Percentiles rank a stretch among this genome's conserved stretches.
phyloP scores from a whole-genome alignment of 495 filamentous ascomycete species.

The Letharia columbiana region DNA sequence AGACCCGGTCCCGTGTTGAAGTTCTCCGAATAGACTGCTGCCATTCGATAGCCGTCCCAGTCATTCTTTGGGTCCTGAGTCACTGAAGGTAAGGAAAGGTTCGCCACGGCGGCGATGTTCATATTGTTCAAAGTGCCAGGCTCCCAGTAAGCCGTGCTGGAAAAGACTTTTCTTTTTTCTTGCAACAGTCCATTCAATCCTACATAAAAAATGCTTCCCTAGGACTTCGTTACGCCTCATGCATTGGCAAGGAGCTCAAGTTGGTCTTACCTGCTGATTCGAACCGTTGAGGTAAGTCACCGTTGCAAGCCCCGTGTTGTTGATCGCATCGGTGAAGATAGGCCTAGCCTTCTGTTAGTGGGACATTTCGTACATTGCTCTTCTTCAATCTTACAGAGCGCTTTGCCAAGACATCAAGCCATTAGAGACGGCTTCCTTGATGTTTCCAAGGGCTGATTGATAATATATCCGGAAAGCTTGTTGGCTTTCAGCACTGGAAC shows the following conservation, averaged over 20 bases:
- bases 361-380: background rate
- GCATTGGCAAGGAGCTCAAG: background rate
- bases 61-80: constrained; percentile 19
- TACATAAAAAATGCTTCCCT: constrained; percentile 26
- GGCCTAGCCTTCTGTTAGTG: constrained; percentile 18
- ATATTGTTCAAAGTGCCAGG: constrained; percentile 18
- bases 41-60: constrained; percentile 23
- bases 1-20: constrained; percentile 20
- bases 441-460: constrained; percentile 23
- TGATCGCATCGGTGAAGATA: constrained; percentile 27
- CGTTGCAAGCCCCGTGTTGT: constrained; percentile 26
- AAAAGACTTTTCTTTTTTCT: constrained; percentile 23
- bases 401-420: constrained; percentile 18
- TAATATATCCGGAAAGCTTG: constrained; percentile 25
- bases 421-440: constrained; percentile 22
- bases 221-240: background rate
- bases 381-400: constrained; percentile 13
- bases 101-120: constrained; percentile 16
- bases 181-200: constrained; percentile 22
- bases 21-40: constrained; percentile 23
- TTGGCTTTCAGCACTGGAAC: constrained; percentile 3
- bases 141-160: constrained; percentile 20
- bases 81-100: constrained; percentile 9
- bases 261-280: constrained; percentile 17
- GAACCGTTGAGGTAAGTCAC: constrained; percentile 23